These are phyloP conservation scores for Aspergillus sp. DNA, from an alignment of 2,329 filamentous ascomycete species.

Conservation along the genomic window DNA sequence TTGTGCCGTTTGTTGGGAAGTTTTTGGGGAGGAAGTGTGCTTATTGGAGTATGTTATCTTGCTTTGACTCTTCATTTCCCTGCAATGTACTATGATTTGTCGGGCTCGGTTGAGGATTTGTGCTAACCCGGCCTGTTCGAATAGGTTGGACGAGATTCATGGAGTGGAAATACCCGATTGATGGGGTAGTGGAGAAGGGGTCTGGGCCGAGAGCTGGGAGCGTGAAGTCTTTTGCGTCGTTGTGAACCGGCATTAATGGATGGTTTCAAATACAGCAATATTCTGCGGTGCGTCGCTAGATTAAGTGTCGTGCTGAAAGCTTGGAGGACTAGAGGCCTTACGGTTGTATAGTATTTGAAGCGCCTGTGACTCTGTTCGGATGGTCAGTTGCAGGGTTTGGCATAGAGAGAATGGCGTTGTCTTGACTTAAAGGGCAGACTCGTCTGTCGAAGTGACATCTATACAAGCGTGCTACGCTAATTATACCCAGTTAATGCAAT, in stretches of 20 bases:
- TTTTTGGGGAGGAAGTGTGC: conserved; percentile 93
- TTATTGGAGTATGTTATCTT: conserved; percentile 75
- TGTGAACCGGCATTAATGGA: conserved; percentile 22
- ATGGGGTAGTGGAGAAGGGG: conserved; percentile 61
- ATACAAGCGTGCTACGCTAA: conserved; percentile 5
- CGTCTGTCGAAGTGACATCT: background rate
- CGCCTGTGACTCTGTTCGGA: background rate
- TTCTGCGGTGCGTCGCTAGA: background rate
- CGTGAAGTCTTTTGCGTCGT: conserved; percentile 53
- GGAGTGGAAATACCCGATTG: conserved; percentile 88
- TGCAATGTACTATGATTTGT: too few relatives aligned
- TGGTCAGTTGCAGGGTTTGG: background rate
- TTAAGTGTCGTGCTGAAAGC: background rate
- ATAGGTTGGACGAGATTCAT: conserved; percentile 92
- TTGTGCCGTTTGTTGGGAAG: conserved; percentile 92
- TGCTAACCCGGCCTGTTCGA: conserved; percentile 1
- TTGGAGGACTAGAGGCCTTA: background rate
- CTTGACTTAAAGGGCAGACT: background rate
- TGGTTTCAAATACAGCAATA: background rate
- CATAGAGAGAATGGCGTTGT: conserved; percentile 8
- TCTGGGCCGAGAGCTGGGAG: conserved; percentile 60
- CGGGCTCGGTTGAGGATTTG: background rate
- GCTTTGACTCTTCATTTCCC: too few relatives aligned
- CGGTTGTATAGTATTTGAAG: background rate
- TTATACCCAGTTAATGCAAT: conserved; percentile 19